Conservation (phyloP, 768 basidiomycete species). For the Auricularia sp. region DNA sequence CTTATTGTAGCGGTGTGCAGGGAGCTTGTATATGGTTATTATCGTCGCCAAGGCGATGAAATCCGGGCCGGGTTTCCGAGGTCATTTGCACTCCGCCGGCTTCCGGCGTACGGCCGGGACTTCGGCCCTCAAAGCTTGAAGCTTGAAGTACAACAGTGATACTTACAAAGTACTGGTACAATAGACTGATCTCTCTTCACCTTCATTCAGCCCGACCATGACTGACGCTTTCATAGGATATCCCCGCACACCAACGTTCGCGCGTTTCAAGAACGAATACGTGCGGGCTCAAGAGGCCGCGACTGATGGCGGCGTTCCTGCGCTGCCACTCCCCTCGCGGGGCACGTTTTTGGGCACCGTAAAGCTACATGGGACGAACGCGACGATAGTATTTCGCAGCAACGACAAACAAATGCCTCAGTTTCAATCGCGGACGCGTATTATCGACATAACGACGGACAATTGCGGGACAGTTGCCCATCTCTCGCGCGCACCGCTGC, state of each 20-base stretch:
- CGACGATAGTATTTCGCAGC: background rate
- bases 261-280: background rate
- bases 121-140: too few relatives aligned
- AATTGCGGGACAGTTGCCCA: background rate
- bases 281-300: too few relatives aligned
- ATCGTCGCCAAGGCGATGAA: too few relatives aligned
- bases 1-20: too few relatives aligned
- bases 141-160: too few relatives aligned
- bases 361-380: constrained; percentile 6
- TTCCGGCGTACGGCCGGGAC: too few relatives aligned
- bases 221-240: background rate
- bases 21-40: too few relatives aligned
- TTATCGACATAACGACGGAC: constrained; percentile 1
- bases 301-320: background rate
- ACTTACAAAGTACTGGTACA: too few relatives aligned
- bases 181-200: too few relatives aligned
- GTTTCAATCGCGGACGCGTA: constrained; percentile 2
- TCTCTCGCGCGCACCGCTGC: background rate
- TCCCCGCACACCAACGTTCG: background rate
- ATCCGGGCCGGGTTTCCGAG: too few relatives aligned
- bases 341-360: constrained; percentile 6
- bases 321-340: background rate
- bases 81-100: too few relatives aligned
- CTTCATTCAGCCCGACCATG: too few relatives aligned
- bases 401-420: background rate